phyloP scores from a whole-genome alignment of 495 filamentous ascomycete genomes.

The Articulospora tetracladia region DNA sequence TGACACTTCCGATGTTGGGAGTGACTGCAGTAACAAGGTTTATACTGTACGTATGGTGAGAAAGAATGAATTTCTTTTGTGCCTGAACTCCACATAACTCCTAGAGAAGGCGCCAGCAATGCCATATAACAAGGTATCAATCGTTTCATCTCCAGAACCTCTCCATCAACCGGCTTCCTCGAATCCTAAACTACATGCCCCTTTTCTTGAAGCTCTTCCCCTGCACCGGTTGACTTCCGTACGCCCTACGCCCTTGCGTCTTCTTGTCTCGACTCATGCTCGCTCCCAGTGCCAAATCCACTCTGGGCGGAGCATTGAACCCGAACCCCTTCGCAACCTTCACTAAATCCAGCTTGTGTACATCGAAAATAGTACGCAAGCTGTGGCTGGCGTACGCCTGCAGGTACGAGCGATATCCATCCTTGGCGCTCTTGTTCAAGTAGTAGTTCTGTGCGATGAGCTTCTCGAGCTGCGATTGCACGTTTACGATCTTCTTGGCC shows the following conservation, averaged over 20 bases:
- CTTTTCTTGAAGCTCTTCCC: constrained; percentile 29
- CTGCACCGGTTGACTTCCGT: constrained; percentile 61
- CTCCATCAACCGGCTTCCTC: not conserved
- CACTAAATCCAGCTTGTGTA: constrained; percentile 86
- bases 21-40: too few species aligned
- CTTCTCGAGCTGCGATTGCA: constrained; percentile 94
- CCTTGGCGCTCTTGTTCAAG: constrained; percentile 76
- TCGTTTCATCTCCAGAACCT: not conserved
- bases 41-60: too few species aligned
- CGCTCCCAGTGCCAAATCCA: constrained; percentile 84
- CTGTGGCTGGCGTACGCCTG: constrained; percentile 93
- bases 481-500: constrained; percentile 83
- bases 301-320: constrained; percentile 80
- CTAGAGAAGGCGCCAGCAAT: constrained; percentile 17
- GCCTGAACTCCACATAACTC: not conserved
- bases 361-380: constrained; percentile 85
- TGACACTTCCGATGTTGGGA: too few species aligned
- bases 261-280: constrained; percentile 90
- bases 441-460: constrained; percentile 95
- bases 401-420: constrained; percentile 75
- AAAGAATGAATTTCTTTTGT: not conserved
- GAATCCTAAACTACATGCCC: constrained; percentile 6
- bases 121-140: constrained; percentile 16
- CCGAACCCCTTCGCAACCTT: constrained; percentile 96
- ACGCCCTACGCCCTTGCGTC: constrained; percentile 66